Base-by-base conservation (phyloP, 805 yeast species). In the Cyberlindnera petersonii region DNA sequence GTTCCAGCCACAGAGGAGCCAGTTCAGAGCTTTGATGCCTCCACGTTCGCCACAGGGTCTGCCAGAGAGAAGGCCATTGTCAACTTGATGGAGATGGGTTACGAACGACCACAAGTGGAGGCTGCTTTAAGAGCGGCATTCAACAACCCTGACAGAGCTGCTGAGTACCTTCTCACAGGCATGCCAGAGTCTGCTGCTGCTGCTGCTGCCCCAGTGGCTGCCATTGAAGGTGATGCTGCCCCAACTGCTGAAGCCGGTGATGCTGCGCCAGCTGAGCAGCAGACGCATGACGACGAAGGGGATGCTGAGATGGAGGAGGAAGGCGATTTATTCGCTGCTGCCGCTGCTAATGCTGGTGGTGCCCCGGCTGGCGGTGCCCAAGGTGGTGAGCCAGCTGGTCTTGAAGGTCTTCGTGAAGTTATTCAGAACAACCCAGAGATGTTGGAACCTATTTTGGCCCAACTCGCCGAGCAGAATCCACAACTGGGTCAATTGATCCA, bases 131-230 rank as follows among this genome's bases (percentile, higher is more conserved):
- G 94, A 52, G 95, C 96, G 13, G 98, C 98, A 1, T 93, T 79
- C 68, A 91, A 91, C 66, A 89, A 93, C 64, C 98, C 98, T 16
- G 98, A 91, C 60, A 79, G 98, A 55, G 98, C 98, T 0, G 98
- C 93, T 11, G 98, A 93, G 60, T 89, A 91, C 60, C 70, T 93
- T 35, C 68, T 93, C 48, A 86, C 89, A 33, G 98, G 97, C 3
- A 76, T 91, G 31, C 96, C 96, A 17, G 91, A 82, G 53, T 60
- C 73, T 31, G 43, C 63, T 14, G 65, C 63, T 33, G 53, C 48
- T 24, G 42, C 50, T 7, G 38, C 46, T 9, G 44, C 55, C 32
- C 16, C 35, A 15, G 40, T 15, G 4, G 21, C 58, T 0, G 63
- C 63, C 5, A 56, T 53, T 0, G 56, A 47, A 7, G 59, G 53